These are phyloP conservation scores for Rickenella mellea DNA, from an alignment of 768 basidiomycete genomes.

Conservation along the genomic window DNA sequence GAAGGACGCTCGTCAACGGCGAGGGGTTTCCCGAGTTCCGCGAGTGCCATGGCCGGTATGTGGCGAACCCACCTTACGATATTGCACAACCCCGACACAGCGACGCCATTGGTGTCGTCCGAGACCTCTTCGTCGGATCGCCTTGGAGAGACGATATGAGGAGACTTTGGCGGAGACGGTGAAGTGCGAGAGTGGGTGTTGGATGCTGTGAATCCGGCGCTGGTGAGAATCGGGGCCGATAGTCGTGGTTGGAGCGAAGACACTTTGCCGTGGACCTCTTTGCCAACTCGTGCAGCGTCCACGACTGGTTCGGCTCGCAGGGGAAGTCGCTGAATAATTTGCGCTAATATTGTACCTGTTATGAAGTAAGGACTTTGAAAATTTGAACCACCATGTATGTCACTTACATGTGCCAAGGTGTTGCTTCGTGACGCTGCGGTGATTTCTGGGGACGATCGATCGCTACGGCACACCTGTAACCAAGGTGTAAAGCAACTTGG, in stretches of 20 bases:
- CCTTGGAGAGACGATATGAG: conserved; percentile 50
- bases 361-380: too few relatives aligned
- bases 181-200: conserved; percentile 70
- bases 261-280: conserved; percentile 71
- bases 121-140: conserved; percentile 35
- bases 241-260: conserved; percentile 52
- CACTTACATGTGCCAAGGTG: too few relatives aligned
- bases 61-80: conserved; percentile 65
- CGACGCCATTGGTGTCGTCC: conserved; percentile 53
- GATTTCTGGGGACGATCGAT: too few relatives aligned
- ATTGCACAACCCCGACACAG: conserved; percentile 43
- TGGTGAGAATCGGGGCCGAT: conserved; percentile 53
- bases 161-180: conserved; percentile 62
- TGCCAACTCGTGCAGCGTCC: conserved; percentile 59
- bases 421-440: too few relatives aligned
- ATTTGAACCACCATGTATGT: too few relatives aligned
- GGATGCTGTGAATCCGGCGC: conserved; percentile 54
- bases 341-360: too few relatives aligned
- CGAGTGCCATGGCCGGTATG: conserved; percentile 59
- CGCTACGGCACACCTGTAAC: too few relatives aligned
- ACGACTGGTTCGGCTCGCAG: too few relatives aligned
- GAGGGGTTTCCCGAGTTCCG: conserved; percentile 76
- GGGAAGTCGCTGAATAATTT: too few relatives aligned
- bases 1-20: conserved; percentile 60
- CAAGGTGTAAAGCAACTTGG: too few relatives aligned